phyloP scores from a whole-genome alignment of 2,329 filamentous ascomycete species.

The Exophiala sp. region DNA sequence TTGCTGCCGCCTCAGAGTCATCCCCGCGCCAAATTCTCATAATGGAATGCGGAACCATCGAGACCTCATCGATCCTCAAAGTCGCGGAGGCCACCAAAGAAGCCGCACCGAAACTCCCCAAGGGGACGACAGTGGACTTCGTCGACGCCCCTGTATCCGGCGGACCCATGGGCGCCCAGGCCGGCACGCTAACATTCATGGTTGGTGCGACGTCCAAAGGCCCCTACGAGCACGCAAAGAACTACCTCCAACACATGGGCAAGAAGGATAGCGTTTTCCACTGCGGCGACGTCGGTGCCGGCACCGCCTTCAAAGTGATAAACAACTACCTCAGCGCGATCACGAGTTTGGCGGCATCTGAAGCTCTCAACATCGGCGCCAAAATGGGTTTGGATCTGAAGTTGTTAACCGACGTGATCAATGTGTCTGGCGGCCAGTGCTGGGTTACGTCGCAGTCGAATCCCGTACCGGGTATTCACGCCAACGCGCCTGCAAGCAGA shows the following conservation, averaged over 20 bases:
- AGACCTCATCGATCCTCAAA: slow-evolving; percentile 49
- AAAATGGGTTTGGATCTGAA: slow-evolving; percentile 31
- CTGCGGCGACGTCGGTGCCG: slow-evolving; percentile 32
- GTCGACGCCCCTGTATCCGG: slow-evolving; percentile 55
- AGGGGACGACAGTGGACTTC: slow-evolving; percentile 38
- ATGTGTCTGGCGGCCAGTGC: slow-evolving; percentile 28
- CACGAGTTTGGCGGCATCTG: slow-evolving; percentile 27
- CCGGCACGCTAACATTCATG: slow-evolving; percentile 55
- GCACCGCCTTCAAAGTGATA: slow-evolving; percentile 32
- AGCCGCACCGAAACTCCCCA: slow-evolving; percentile 13
- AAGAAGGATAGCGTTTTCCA: slow-evolving; percentile 49
- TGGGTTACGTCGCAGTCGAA: slow-evolving; percentile 31
- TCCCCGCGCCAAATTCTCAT: slow-evolving; percentile 48
- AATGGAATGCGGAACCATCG: slow-evolving; percentile 55
- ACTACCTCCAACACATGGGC: slow-evolving; percentile 37
- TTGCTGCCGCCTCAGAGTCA: slow-evolving; percentile 38
- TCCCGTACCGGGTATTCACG: slow-evolving; percentile 39
- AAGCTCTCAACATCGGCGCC: slow-evolving; percentile 32
- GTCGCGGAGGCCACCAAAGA: slow-evolving; percentile 37
- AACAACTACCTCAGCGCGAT: slow-evolving; percentile 33
- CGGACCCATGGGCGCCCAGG: slow-evolving; percentile 51
- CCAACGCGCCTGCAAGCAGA: slow-evolving; percentile 38
- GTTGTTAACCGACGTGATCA: slow-evolving; percentile 31
- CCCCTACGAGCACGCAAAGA: slow-evolving; percentile 40
- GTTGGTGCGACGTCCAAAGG: slow-evolving; percentile 45